Percentiles rank a stretch among this genome's conserved stretches.
phyloP scores from a whole-genome alignment of 805 yeast genomes.

The Hanseniaspora valbyensis region DNA sequence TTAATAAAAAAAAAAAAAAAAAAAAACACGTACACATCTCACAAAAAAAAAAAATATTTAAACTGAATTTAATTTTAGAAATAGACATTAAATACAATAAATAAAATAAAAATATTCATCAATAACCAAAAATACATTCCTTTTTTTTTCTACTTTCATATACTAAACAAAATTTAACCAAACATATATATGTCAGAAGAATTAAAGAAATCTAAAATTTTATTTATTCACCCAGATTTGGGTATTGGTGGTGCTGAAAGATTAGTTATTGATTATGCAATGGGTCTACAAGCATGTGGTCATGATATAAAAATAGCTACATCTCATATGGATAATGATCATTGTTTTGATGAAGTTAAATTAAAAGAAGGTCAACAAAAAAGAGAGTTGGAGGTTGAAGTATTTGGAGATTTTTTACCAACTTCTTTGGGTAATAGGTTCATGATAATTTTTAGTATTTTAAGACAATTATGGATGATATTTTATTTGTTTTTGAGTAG shows the following conservation, averaged over 20 bases:
- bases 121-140: too few species aligned
- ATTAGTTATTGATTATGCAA: conserved; percentile 89
- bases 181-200: conserved; percentile 7
- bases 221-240: conserved; percentile 88
- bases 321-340: conserved; percentile 76
- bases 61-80: too few species aligned
- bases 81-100: too few species aligned
- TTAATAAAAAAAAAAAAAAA: too few species aligned
- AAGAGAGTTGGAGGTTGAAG: conserved; percentile 39
- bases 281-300: conserved; percentile 61
- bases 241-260: conserved; percentile 98
- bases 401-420: conserved; percentile 78
- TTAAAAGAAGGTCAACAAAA: conserved; percentile 35
- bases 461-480: conserved; percentile 67
- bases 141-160: background rate
- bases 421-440: conserved; percentile 54
- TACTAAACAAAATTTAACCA: background rate
- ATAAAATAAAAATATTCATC: too few species aligned
- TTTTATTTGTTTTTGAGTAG: conserved; percentile 37
- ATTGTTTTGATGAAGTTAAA: conserved; percentile 84
- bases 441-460: conserved; percentile 67
- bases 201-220: conserved; percentile 40
- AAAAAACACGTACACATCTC: too few species aligned
- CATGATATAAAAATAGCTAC: conserved; percentile 64
- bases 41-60: too few species aligned